Evolutionary conservation across 768 basidiomycete genomes (phyloP), one percentile per base, ranked within the genome.

Genomic region (Macrolepiota dolichaula): DNA sequence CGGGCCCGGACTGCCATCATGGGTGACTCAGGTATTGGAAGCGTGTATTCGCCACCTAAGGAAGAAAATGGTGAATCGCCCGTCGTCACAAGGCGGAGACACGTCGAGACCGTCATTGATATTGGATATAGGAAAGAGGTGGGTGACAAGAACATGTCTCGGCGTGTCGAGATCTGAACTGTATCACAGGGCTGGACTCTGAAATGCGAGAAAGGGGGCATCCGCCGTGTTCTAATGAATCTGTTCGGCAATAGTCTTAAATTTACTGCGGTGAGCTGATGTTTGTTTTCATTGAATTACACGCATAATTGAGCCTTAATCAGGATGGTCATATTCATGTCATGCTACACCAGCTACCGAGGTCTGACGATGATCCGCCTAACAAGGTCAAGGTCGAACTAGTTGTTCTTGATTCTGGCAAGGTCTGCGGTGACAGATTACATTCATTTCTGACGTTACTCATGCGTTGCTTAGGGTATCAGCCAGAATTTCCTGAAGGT

Each of bases 191-290:
- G 92, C 1, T 98, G 95, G 95, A 75, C 77, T 7, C 75, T 96
- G 29, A 88, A 86, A 68, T 94, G 91, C 71, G 96, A 98, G 73
- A 94, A 91, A 70, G 95, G 93, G 32, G 96, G 96, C 13, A 88
- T 97, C 63, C 85, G 96, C 32, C 84, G 96, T 27, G 87, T 97
- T 12, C 72, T 97, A 63, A 96, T 97, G 93, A 98, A 98, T 70
- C 73, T 98, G 38, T 93, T 97, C 66, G 93, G 94, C 15, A 97
- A 96, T 72, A 93, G 92, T 67, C 76, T 96, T 56, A 96, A 98
- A 72, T 97, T 97, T 72, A 96, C 94, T 32, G 79, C 83, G 47
- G 92, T 92, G 68, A 32, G 85, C 72, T 58, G 12, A 50, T 40
- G 32, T 51, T 57, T 50, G 17, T 24, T 6, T 47, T 12, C 35